Conservation (phyloP, 1,139 yeast species). For the Candida glucosophila region DNA sequence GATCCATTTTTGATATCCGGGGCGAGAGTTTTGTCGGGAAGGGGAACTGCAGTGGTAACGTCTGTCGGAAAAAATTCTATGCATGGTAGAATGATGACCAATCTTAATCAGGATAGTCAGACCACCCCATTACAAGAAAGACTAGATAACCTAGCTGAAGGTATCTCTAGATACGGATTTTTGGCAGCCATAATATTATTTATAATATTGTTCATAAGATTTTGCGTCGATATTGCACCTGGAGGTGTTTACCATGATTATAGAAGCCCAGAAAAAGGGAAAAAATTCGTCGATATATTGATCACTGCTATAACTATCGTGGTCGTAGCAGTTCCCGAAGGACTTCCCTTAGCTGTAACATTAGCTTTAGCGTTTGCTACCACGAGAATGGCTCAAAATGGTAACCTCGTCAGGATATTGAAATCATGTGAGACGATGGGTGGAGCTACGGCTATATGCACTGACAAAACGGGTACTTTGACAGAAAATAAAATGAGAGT, state of each 20-base stretch:
- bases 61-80: slow-evolving; percentile 86
- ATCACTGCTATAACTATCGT: slow-evolving; percentile 88
- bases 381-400: slow-evolving; percentile 94
- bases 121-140: slow-evolving; percentile 85
- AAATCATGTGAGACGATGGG: slow-evolving; percentile 98
- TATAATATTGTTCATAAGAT: slow-evolving; percentile 69
- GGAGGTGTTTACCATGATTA: slow-evolving; percentile 35
- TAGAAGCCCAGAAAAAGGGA: slow-evolving; percentile 70
- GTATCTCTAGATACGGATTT: slow-evolving; percentile 88
- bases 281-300: slow-evolving; percentile 71
- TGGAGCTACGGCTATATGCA: slow-evolving; percentile 92
- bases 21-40: slow-evolving; percentile 77
- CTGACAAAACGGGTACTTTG: slow-evolving; percentile 95
- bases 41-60: slow-evolving; percentile 79
- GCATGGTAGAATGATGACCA: slow-evolving; percentile 85
- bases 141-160: slow-evolving; percentile 76
- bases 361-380: slow-evolving; percentile 96
- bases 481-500: slow-evolving; percentile 92
- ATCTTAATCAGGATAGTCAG: slow-evolving; percentile 67
- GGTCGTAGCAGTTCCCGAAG: slow-evolving; percentile 98
- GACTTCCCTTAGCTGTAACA: slow-evolving; percentile 93
- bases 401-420: slow-evolving; percentile 88
- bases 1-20: slow-evolving; percentile 91
- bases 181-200: slow-evolving; percentile 76
- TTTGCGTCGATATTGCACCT: slow-evolving; percentile 56